Evolutionary conservation across 2,329 filamentous ascomycete genomes (phyloP).

Genomic region (Myriangium duriaei): DNA sequence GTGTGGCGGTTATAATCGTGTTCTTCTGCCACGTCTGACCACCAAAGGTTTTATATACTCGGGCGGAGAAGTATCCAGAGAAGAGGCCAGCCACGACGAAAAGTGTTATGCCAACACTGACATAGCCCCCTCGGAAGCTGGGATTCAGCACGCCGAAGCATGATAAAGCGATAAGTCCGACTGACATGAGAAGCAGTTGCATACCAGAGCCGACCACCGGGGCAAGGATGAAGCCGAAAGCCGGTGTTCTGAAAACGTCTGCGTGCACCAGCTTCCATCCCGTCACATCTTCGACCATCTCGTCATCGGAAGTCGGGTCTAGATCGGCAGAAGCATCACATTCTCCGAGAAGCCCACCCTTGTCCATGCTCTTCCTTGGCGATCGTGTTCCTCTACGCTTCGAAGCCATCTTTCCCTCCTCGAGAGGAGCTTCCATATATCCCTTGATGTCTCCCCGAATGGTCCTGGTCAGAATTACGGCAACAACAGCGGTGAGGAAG

Average conservation of each 20-base stretch:
- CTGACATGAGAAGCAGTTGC: conserved; percentile 72
- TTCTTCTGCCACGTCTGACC: conserved; percentile 65
- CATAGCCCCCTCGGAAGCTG: conserved; percentile 78
- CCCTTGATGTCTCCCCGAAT: conserved; percentile 67
- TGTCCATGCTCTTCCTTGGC: conserved; percentile 38
- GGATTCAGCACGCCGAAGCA: conserved; percentile 71
- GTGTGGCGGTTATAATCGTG: conserved; percentile 56
- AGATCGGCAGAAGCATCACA: conserved; percentile 39
- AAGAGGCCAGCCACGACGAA: conserved; percentile 75
- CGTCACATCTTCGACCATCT: conserved; percentile 63
- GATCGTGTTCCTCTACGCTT: conserved; percentile 39
- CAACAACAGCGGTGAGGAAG: conserved; percentile 63
- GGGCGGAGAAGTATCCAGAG: conserved; percentile 76
- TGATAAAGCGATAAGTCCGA: conserved; percentile 48
- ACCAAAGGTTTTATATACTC: conserved; percentile 73
- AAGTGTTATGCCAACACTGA: conserved; percentile 69
- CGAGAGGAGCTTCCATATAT: conserved; percentile 51
- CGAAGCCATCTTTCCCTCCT: conserved; percentile 50
- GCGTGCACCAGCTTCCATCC: conserved; percentile 82
- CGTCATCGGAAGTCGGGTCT: conserved; percentile 51
- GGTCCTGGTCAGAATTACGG: conserved; percentile 69
- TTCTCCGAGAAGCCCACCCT: conserved; percentile 48
- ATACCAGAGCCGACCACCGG: conserved; percentile 75
- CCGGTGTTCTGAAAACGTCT: conserved; percentile 72
- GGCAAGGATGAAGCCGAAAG: conserved; percentile 58